Evolutionary conservation across 768 basidiomycete genomes (phyloP).

Genomic region (Rubroboletus pulcherrimus): DNA sequence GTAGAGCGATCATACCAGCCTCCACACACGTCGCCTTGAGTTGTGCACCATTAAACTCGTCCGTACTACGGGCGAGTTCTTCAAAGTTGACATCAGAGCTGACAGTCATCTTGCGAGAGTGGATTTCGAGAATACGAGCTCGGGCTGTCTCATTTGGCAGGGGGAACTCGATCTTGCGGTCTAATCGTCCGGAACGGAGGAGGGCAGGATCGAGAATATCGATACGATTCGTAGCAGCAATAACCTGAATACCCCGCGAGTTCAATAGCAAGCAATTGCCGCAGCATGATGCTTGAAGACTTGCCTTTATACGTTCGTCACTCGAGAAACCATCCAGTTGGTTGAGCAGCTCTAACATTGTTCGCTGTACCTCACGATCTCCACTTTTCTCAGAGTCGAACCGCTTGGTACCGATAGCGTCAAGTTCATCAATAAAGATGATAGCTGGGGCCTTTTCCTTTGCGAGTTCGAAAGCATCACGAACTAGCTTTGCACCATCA

Average conservation of each 20-base stretch:
- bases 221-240: constrained; percentile 97
- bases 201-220: constrained; percentile 98
- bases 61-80: constrained; percentile 93
- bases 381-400: constrained; percentile 99
- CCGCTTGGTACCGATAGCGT: constrained; percentile 98
- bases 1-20: constrained; percentile 96
- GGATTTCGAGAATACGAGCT: constrained; percentile 93
- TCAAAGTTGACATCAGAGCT: constrained; percentile 91
- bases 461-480: constrained; percentile 96
- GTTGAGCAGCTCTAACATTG: constrained; percentile 98
- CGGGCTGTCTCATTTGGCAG: constrained; percentile 95
- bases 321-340: constrained; percentile 97
- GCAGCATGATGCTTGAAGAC: not conserved
- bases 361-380: constrained; percentile 98
- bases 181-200: constrained; percentile 95
- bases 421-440: constrained; percentile 97
- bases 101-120: constrained; percentile 93
- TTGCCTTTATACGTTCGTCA: constrained; percentile 94
- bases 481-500: constrained; percentile 97
- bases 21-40: constrained; percentile 98
- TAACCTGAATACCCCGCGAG: constrained; percentile 57
- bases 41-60: constrained; percentile 98
- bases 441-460: constrained; percentile 99
- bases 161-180: constrained; percentile 98
- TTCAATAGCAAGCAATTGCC: not conserved